phyloP scores from a whole-genome alignment of 225 moss, liverwort and hornwort species.

The Ulota crispa region DNA sequence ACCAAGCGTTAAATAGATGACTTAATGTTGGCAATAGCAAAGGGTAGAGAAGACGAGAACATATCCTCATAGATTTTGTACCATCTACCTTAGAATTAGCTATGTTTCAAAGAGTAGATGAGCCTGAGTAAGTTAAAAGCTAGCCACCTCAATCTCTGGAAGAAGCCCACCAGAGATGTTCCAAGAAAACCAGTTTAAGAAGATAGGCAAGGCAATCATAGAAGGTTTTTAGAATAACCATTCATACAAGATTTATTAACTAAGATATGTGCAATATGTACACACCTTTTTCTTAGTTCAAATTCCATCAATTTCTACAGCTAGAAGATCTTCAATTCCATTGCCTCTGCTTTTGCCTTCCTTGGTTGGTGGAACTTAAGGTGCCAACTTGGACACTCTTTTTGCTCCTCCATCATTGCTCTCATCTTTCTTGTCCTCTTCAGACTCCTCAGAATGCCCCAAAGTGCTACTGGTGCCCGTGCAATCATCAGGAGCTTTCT shows the following conservation, averaged over 20 bases:
- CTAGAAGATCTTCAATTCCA: slow-evolving; percentile 93
- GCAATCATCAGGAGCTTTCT: slow-evolving; percentile 28
- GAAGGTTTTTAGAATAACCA: not conserved
- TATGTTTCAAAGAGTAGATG: not conserved
- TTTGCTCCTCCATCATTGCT: slow-evolving; percentile 29
- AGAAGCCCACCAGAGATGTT: not conserved
- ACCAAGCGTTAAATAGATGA: not conserved
- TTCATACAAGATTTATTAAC: not conserved
- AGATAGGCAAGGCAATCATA: no score
- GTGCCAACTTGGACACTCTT: slow-evolving; percentile 24
- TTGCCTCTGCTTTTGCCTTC: slow-evolving; percentile 48
- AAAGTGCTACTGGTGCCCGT: slow-evolving; percentile 35
- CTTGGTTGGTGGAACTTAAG: slow-evolving; percentile 22
- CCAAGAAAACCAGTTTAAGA: not conserved
- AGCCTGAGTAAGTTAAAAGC: not conserved
- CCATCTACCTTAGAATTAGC: not conserved
- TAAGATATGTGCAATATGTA: not conserved
- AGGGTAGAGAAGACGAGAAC: not conserved
- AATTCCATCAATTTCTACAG: slow-evolving; percentile 83
- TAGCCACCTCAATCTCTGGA: not conserved
- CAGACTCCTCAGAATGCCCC: slow-evolving; percentile 51
- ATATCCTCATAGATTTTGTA: not conserved
- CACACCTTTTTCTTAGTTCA: slow-evolving; percentile 77
- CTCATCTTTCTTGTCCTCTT: slow-evolving; percentile 49
- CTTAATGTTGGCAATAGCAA: not conserved